Conservation (phyloP, 176 grass and related monocot genomes). For the Lolium multiflorum region DNA sequence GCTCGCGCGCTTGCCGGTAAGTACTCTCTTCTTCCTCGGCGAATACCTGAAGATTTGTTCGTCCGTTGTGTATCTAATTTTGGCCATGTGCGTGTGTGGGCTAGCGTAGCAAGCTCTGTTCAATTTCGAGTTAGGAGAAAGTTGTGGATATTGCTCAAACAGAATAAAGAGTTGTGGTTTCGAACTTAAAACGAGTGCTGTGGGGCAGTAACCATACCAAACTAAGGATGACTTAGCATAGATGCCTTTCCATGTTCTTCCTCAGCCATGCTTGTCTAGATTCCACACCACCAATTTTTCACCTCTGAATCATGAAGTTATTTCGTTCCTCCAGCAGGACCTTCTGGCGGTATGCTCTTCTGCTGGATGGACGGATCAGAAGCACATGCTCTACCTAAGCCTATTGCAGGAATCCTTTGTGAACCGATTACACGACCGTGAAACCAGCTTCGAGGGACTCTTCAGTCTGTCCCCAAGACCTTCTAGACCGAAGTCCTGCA, state of each 20-base stretch:
- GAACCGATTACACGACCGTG: slow-evolving; percentile 48
- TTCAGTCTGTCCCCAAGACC: slow-evolving; percentile 41
- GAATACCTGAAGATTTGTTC: neutral
- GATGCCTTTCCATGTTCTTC: neutral
- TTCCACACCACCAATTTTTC: neutral
- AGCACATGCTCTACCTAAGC: slow-evolving; percentile 79
- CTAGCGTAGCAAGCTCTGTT: too few species aligned
- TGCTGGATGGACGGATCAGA: slow-evolving; percentile 84
- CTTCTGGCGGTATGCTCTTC: slow-evolving; percentile 48
- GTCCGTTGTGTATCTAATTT: neutral
- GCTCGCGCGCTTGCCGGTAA: slow-evolving; percentile 50
- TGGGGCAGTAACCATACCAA: too few species aligned
- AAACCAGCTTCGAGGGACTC: slow-evolving; percentile 51
- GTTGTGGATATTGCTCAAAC: too few species aligned
- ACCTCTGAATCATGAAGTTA: slow-evolving; percentile 14
- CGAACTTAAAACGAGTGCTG: too few species aligned
- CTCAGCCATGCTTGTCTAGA: neutral
- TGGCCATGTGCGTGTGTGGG: too few species aligned
- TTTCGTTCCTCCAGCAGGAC: slow-evolving; percentile 51
- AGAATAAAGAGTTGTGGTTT: too few species aligned
- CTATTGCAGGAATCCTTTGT: slow-evolving; percentile 81
- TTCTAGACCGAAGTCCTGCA: slow-evolving; percentile 19
- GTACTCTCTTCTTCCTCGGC: neutral
- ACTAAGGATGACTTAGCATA: too few species aligned
- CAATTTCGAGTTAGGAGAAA: too few species aligned